These are phyloP conservation scores for Dryas drummondii DNA, from an alignment of 306 rosid species.

Conservation along the genomic window DNA sequence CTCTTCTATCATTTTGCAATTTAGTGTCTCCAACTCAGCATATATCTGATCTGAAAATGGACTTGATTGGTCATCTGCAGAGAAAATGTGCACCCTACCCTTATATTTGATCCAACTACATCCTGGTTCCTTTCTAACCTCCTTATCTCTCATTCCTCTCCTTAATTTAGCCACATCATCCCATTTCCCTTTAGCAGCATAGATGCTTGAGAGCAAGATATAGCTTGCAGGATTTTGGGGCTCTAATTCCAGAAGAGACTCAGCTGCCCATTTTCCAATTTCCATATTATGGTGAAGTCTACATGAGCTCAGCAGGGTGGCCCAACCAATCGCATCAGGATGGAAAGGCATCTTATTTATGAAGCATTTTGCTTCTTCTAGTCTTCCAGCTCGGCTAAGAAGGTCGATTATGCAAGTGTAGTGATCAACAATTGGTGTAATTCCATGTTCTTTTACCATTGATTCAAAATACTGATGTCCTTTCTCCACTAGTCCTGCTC, in stretches of 20 bases:
- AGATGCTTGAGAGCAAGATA: conserved; percentile 75
- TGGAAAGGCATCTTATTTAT: conserved; percentile 65
- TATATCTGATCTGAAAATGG: conserved; percentile 77
- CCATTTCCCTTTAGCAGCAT: conserved; percentile 84
- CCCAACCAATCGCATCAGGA: conserved; percentile 93
- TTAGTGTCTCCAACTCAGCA: conserved; percentile 60
- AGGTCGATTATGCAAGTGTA: conserved; percentile 91
- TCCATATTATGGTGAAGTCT: conserved; percentile 63
- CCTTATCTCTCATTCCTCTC: conserved; percentile 78
- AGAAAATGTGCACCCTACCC: conserved; percentile 68
- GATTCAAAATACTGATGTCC: conserved; percentile 64
- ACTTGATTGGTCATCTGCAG: conserved; percentile 75
- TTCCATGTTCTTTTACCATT: conserved; percentile 68
- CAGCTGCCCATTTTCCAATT: conserved; percentile 88
- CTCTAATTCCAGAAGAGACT: conserved; percentile 71
- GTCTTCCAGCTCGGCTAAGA: conserved; percentile 78
- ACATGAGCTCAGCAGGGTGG: conserved; percentile 82
- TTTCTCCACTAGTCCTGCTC: conserved; percentile 85
- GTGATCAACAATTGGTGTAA: conserved; percentile 66
- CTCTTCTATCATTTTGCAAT: conserved; percentile 58
- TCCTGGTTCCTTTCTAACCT: conserved; percentile 84
- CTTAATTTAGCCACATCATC: conserved; percentile 75
- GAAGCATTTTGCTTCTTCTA: conserved; percentile 74
- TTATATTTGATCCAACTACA: conserved; percentile 95
- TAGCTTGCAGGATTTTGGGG: conserved; percentile 87